Conservation (phyloP, 768 basidiomycete species). For the Psilocybe sp. region DNA sequence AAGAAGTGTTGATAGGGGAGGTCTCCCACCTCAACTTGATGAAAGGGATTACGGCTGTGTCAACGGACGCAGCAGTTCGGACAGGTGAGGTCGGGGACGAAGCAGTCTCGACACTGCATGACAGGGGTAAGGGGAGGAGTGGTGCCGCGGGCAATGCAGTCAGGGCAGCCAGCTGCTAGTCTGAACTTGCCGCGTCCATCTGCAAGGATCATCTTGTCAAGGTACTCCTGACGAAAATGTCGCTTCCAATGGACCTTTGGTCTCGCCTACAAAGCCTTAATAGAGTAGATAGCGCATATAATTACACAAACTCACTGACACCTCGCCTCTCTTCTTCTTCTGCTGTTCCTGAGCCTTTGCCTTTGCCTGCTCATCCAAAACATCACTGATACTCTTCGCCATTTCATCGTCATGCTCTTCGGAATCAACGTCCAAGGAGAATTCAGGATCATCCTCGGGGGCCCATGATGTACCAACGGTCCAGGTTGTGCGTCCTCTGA, state of each 20-base stretch:
- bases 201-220: conserved; percentile 3
- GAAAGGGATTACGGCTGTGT: conserved; percentile 3
- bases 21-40: conserved; percentile 3
- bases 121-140: not conserved
- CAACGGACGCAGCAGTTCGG: conserved; percentile 5
- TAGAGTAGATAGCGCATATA: not conserved
- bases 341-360: not conserved
- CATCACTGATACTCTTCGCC: not conserved
- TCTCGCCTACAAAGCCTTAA: not conserved
- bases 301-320: conserved; percentile 1
- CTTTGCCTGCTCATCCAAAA: not conserved
- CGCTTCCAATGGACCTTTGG: conserved; percentile 7
- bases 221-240: conserved; percentile 1
- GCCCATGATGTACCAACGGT: not conserved
- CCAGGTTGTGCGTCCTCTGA: not conserved
- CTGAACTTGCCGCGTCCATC: conserved; percentile 2
- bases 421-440: conserved; percentile 1
- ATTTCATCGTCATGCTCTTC: conserved; percentile 3
- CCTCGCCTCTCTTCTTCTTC: conserved; percentile 3
- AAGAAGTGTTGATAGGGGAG: not conserved
- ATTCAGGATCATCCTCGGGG: not conserved
- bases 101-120: conserved; percentile 6
- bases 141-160: not conserved
- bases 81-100: conserved; percentile 9
- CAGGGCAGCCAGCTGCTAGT: not conserved